Conservation (phyloP, 352 stramenopile genomes). For the Phytophthora capsici region DNA sequence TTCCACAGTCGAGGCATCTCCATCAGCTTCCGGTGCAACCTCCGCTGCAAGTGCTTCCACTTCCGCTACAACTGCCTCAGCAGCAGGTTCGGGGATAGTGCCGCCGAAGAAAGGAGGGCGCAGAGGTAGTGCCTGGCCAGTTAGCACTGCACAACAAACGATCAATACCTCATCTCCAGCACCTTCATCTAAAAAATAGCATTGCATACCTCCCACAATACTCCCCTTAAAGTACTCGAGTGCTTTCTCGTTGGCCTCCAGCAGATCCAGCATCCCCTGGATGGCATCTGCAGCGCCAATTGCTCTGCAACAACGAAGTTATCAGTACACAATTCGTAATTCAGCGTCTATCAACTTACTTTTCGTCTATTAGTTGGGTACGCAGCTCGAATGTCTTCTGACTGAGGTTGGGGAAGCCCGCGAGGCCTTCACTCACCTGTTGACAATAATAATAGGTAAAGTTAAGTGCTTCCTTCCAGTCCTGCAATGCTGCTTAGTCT, state of each 20-base stretch:
- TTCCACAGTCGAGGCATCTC: neutral
- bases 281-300: conserved; percentile 59
- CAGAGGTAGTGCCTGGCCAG: conserved; percentile 42
- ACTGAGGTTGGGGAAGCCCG: conserved; percentile 40
- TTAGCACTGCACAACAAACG: conserved; percentile 38
- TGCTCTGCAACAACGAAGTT: conserved; percentile 30
- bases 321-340: neutral
- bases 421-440: conserved; percentile 57
- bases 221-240: conserved; percentile 69
- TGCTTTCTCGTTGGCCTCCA: conserved; percentile 50
- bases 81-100: conserved; percentile 32
- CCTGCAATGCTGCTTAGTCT: too few species aligned
- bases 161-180: neutral
- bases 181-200: neutral
- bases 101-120: conserved; percentile 48
- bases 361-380: conserved; percentile 54
- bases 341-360: conserved; percentile 38
- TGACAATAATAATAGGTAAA: neutral
- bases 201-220: conserved; percentile 56
- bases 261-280: conserved; percentile 47
- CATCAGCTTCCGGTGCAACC: neutral
- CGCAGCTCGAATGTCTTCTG: conserved; percentile 55
- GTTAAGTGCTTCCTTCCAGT: neutral
- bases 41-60: conserved; percentile 23
- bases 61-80: conserved; percentile 23